Percentiles rank a stretch among this genome's conserved stretches.
Evolutionary conservation across 768 basidiomycete species (phyloP).

Genomic region (Serendipita vermifera): DNA sequence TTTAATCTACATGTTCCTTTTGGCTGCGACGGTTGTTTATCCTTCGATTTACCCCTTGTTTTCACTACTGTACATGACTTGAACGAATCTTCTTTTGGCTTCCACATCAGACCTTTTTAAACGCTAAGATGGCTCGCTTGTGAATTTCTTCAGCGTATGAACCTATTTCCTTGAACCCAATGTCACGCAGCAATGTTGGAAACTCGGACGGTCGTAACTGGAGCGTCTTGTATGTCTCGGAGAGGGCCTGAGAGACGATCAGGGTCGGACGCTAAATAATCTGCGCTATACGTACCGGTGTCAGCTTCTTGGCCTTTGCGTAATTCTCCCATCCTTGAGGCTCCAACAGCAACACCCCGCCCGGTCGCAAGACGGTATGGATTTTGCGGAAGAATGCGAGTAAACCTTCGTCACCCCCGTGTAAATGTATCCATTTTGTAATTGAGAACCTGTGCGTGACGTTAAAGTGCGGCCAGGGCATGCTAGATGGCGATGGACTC

Average conservation of each 20-base stretch:
- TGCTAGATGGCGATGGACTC: slow-evolving; percentile 19
- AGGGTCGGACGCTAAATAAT: not conserved
- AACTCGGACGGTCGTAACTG: slow-evolving; percentile 54
- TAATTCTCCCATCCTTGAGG: slow-evolving; percentile 82
- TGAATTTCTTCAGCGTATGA: not conserved
- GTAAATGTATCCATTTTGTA: slow-evolving; percentile 87
- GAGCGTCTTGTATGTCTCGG: slow-evolving; percentile 45
- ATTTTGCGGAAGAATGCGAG: slow-evolving; percentile 51
- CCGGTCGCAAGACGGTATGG: slow-evolving; percentile 40
- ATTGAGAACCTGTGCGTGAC: slow-evolving; percentile 54
- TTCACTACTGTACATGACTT: too few species aligned
- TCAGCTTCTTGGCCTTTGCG: slow-evolving; percentile 58
- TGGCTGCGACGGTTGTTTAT: too few species aligned
- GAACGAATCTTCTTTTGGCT: too few species aligned
- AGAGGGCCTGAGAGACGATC: slow-evolving; percentile 32
- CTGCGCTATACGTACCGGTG: slow-evolving; percentile 31
- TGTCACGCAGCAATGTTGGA: slow-evolving; percentile 33
- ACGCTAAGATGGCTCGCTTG: not conserved
- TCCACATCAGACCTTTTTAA: not conserved
- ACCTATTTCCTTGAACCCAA: slow-evolving; percentile 43
- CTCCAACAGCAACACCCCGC: slow-evolving; percentile 64
- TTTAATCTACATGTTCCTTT: too few species aligned
- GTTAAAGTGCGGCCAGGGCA: not conserved
- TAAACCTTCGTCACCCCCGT: slow-evolving; percentile 65
- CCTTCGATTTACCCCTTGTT: too few species aligned